phyloP scores from a whole-genome alignment of 495 filamentous ascomycete genomes.

The Hypoxylon cercidicola region DNA sequence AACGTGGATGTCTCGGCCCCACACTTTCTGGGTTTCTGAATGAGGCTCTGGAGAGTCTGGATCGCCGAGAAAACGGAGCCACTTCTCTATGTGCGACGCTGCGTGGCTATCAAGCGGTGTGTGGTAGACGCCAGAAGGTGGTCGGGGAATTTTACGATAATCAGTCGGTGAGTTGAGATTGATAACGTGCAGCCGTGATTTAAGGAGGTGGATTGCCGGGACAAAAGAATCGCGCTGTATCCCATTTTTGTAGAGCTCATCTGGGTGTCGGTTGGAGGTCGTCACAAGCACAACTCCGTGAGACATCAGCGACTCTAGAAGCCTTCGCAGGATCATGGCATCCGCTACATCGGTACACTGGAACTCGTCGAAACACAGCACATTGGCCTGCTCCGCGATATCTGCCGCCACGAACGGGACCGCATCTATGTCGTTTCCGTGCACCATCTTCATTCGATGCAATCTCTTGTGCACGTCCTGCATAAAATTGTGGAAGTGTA shows the following conservation, averaged over 20 bases:
- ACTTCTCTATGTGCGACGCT: slow-evolving; percentile 83
- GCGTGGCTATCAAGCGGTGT: slow-evolving; percentile 80
- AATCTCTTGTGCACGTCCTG: slow-evolving; percentile 95
- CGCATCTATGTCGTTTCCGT: slow-evolving; percentile 91
- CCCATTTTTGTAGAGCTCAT: slow-evolving; percentile 97
- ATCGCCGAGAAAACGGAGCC: slow-evolving; percentile 94
- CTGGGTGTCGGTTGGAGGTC: slow-evolving; percentile 95
- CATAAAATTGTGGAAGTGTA: slow-evolving; percentile 99
- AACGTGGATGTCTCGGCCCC: slow-evolving; percentile 90
- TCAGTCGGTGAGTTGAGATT: slow-evolving; percentile 96
- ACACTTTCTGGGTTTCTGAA: slow-evolving; percentile 81
- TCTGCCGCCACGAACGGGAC: slow-evolving; percentile 93
- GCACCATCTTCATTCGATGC: slow-evolving; percentile 86
- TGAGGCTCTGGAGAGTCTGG: slow-evolving; percentile 80
- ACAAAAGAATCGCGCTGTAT: slow-evolving; percentile 96
- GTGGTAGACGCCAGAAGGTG: slow-evolving; percentile 93
- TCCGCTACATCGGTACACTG: slow-evolving; percentile 99
- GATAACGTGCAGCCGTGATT: slow-evolving; percentile 82
- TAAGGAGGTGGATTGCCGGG: slow-evolving; percentile 92
- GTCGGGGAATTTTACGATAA: slow-evolving; percentile 95
- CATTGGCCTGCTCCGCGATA: slow-evolving; percentile 84
- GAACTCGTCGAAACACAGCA: slow-evolving; percentile 98
- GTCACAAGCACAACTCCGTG: slow-evolving; percentile 97
- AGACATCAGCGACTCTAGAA: slow-evolving; percentile 89
- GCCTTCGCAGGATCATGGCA: slow-evolving; percentile 93